Conservation (phyloP, 495 filamentous ascomycete species). For the Jackrogersella minutella region DNA sequence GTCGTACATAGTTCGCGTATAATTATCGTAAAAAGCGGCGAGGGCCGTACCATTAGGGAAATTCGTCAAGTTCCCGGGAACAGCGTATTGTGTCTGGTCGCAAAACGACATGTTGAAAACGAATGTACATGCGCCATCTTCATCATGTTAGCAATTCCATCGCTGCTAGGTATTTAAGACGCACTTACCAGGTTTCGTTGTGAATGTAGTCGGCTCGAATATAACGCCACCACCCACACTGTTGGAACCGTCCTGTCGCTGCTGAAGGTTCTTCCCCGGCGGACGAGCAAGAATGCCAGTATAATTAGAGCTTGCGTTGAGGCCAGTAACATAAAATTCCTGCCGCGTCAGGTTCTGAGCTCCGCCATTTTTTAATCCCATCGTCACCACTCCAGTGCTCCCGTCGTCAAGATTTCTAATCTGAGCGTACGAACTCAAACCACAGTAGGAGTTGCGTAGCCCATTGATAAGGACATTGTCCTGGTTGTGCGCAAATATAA, state of each 20-base stretch:
- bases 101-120: slow-evolving; percentile 87
- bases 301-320: slow-evolving; percentile 77
- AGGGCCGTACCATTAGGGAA: slow-evolving; percentile 60
- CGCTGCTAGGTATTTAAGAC: neutral
- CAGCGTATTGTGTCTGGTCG: slow-evolving; percentile 85
- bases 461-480: slow-evolving; percentile 68
- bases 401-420: slow-evolving; percentile 62
- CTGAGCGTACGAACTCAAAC: slow-evolving; percentile 67
- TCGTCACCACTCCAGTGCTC: slow-evolving; percentile 53
- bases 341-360: slow-evolving; percentile 72
- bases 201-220: slow-evolving; percentile 71
- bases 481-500: slow-evolving; percentile 77
- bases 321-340: slow-evolving; percentile 81
- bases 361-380: slow-evolving; percentile 72
- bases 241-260: slow-evolving; percentile 54
- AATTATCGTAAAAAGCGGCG: slow-evolving; percentile 72
- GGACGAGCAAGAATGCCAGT: slow-evolving; percentile 71
- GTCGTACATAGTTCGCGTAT: slow-evolving; percentile 65
- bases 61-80: slow-evolving; percentile 76
- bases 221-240: slow-evolving; percentile 73
- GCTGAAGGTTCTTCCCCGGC: slow-evolving; percentile 59
- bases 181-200: slow-evolving; percentile 76
- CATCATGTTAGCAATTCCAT: slow-evolving; percentile 23
- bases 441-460: slow-evolving; percentile 77
- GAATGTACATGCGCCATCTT: slow-evolving; percentile 69